phyloP scores from a whole-genome alignment of 2,329 filamentous ascomycete species.

The Pseudogymnoascus sp. region DNA sequence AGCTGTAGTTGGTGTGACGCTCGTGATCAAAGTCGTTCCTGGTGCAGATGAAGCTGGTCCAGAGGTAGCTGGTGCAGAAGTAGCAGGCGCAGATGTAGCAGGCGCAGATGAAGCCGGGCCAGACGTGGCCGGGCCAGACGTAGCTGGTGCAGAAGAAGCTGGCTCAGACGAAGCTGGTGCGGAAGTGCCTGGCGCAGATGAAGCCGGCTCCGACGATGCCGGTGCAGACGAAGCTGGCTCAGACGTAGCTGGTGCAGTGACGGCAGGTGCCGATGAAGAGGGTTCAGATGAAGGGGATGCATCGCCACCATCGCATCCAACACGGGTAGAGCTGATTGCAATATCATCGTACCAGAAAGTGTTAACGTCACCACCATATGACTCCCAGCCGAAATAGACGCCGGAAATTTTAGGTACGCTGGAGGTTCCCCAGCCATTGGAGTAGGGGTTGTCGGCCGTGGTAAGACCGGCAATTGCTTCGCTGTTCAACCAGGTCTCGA shows the following conservation, averaged over 20 bases:
- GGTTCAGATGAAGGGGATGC: background rate
- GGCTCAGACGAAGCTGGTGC: background rate
- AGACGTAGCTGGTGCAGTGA: background rate
- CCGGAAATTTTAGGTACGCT: constrained; percentile 43
- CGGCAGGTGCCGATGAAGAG: background rate
- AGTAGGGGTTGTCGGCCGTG: constrained; percentile 42
- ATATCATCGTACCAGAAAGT: constrained; percentile 59
- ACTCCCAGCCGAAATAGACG: constrained; percentile 58
- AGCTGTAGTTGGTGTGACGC: background rate
- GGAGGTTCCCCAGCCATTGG: constrained; percentile 45
- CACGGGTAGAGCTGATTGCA: constrained; percentile 38
- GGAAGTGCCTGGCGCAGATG: background rate
- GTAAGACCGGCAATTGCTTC: constrained; percentile 45
- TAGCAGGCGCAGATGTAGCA: background rate
- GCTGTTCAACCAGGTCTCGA: constrained; percentile 55
- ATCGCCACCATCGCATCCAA: constrained; percentile 36
- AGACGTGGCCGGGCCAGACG: background rate
- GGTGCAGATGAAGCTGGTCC: constrained; percentile 4
- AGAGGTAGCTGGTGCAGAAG: background rate
- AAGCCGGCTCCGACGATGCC: background rate
- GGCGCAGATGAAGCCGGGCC: background rate
- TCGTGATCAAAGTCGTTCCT: constrained; percentile 12
- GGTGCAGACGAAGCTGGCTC: background rate
- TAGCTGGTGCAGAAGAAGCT: background rate
- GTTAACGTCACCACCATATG: constrained; percentile 51